Conservation (phyloP, 2,329 filamentous ascomycete species). For the Massarina eburnea region DNA sequence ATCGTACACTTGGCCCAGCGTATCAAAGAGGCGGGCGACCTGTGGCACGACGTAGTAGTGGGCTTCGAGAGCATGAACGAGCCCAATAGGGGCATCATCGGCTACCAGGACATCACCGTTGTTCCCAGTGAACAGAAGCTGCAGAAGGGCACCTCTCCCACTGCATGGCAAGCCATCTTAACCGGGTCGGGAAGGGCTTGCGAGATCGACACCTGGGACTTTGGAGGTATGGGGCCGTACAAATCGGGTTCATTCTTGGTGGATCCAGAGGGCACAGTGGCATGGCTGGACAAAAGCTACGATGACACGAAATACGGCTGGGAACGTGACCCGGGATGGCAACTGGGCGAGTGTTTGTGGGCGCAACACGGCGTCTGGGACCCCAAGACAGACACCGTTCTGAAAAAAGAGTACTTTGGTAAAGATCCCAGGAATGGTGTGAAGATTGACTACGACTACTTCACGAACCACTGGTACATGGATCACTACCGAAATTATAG, state of each 20-base stretch:
- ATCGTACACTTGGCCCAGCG: conserved; percentile 78
- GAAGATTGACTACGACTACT: conserved; percentile 76
- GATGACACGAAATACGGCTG: conserved; percentile 89
- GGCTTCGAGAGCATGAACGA: conserved; percentile 98
- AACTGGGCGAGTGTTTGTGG: conserved; percentile 92
- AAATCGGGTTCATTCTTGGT: conserved; percentile 81
- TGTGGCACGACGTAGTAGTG: conserved; percentile 84
- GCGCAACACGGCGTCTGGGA: conserved; percentile 98
- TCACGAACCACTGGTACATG: conserved; percentile 92
- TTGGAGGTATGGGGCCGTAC: conserved; percentile 89
- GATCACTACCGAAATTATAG: conserved; percentile 77
- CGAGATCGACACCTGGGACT: conserved; percentile 89
- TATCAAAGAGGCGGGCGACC: conserved; percentile 85
- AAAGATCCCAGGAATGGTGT: conserved; percentile 75
- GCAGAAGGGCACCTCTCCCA: conserved; percentile 90
- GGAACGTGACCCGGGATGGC: conserved; percentile 86
- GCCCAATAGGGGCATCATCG: conserved; percentile 84
- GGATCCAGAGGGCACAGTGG: conserved; percentile 81
- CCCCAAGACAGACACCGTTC: conserved; percentile 70
- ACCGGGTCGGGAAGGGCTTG: conserved; percentile 88
- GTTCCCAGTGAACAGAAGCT: conserved; percentile 87
- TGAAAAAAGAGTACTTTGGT: conserved; percentile 86
- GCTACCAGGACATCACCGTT: conserved; percentile 75
- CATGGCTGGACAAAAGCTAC: conserved; percentile 81
- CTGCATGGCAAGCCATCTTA: conserved; percentile 89